Percentiles rank a stretch among this genome's conserved stretches.
These are phyloP conservation scores for Sclerotinia spermophila DNA, from an alignment of 2,329 filamentous ascomycete species.

Conservation along the genomic window DNA sequence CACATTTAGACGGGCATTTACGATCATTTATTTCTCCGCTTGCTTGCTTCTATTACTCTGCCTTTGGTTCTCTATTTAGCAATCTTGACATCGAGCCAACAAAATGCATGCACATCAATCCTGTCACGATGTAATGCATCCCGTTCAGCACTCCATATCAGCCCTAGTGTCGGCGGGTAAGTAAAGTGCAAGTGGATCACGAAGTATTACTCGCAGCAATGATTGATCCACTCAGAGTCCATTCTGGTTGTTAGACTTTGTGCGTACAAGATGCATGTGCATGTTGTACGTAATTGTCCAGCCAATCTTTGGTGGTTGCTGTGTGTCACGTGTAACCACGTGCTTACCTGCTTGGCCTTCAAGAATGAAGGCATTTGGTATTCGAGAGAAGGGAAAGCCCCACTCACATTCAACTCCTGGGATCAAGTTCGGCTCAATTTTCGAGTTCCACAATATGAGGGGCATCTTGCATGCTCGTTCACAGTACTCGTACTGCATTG, in stretches of 20 bases:
- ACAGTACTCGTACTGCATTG: constrained; percentile 3
- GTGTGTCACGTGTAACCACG: background rate
- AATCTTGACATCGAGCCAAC: background rate
- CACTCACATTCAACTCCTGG: background rate
- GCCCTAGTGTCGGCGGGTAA: constrained; percentile 11
- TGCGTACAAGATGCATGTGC: constrained; percentile 1
- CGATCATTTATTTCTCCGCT: constrained; percentile 7
- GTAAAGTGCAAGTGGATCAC: constrained; percentile 6
- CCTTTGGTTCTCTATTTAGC: background rate
- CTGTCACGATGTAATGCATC: constrained; percentile 10
- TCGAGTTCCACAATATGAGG: constrained; percentile 8
- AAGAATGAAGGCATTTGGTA: background rate
- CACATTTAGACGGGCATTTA: background rate
- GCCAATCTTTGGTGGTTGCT: background rate
- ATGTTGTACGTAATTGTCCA: background rate
- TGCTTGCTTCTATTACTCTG: background rate
- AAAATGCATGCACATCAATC: constrained; percentile 12
- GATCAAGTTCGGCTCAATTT: background rate
- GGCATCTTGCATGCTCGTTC: background rate
- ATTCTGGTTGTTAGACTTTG: background rate
- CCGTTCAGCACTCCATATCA: background rate
- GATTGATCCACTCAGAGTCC: constrained; percentile 6
- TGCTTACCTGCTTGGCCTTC: background rate
- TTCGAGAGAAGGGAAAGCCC: background rate
- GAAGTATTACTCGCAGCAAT: constrained; percentile 5